Percentiles rank a stretch among this genome's conserved stretches.
These are phyloP conservation scores for Capsicum chinense DNA, from an alignment of 257 asterid species.

Conservation along the genomic window DNA sequence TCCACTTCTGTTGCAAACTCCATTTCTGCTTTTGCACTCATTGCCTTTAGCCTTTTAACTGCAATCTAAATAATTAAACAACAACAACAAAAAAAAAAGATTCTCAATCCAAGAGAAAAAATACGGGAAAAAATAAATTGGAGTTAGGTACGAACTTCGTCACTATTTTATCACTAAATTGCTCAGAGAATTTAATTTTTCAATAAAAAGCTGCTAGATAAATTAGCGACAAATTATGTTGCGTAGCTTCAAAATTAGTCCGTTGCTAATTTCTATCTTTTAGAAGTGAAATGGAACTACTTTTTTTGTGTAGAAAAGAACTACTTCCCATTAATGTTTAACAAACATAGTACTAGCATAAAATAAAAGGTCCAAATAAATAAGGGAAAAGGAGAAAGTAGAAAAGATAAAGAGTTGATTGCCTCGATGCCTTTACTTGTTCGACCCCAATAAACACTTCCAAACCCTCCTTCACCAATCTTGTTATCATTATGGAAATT, in stretches of 20 bases:
- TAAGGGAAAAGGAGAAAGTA: not conserved
- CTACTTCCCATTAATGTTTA: not conserved
- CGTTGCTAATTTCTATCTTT: too few relatives aligned
- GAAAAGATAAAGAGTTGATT: constrained; percentile 24
- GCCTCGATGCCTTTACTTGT: constrained; percentile 79
- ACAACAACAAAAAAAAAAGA: not conserved
- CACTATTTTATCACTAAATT: not conserved
- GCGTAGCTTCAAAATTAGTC: not conserved
- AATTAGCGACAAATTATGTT: not conserved
- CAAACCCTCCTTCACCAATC: constrained; percentile 89
- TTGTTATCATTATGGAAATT: constrained; percentile 72
- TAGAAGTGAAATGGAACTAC: not conserved
- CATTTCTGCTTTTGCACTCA: constrained; percentile 85
- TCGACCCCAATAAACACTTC: constrained; percentile 86
- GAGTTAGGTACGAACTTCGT: not conserved
- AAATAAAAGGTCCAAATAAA: not conserved
- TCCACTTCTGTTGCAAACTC: constrained; percentile 83
- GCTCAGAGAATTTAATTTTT: not conserved
- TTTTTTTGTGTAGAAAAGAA: not conserved
- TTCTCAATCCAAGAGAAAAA: not conserved
- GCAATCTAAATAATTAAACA: constrained; percentile 53
- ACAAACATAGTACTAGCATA: not conserved
- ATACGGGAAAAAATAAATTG: not conserved
- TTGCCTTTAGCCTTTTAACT: constrained; percentile 73
- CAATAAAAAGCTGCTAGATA: not conserved